Evolutionary conservation across 768 basidiomycete species (phyloP).

Genomic region (Boletus reticuloceps): DNA sequence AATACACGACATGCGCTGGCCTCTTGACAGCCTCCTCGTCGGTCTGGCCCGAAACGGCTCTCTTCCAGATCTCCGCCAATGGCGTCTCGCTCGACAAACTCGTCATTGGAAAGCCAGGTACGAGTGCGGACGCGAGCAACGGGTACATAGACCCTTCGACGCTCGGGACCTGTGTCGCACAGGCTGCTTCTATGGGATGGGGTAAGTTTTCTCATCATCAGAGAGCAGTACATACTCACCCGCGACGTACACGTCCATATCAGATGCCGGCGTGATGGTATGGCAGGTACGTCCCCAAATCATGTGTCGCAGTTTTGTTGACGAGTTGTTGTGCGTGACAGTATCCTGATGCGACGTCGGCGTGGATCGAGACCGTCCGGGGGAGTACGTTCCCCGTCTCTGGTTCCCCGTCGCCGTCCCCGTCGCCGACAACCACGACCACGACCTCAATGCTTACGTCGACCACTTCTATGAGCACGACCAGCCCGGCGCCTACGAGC

Average conservation of each 20-base stretch:
- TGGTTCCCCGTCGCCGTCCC: background rate
- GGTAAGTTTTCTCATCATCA: constrained; percentile 38
- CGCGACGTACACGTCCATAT: background rate
- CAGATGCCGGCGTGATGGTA: constrained; percentile 41
- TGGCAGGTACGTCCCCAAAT: constrained; percentile 35
- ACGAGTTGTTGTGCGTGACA: no score
- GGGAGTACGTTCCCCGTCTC: constrained; percentile 35
- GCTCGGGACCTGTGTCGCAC: constrained; percentile 55
- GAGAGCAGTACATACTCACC: background rate
- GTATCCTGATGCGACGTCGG: constrained; percentile 39
- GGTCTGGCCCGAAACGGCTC: constrained; percentile 59
- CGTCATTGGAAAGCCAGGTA: constrained; percentile 56
- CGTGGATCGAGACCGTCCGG: constrained; percentile 42
- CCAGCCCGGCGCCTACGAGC: no score
- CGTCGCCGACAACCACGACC: background rate
- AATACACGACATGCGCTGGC: constrained; percentile 61
- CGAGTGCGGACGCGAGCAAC: constrained; percentile 39
- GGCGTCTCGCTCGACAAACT: constrained; percentile 49
- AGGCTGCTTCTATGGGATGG: constrained; percentile 67
- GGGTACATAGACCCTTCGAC: constrained; percentile 59
- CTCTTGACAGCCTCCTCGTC: constrained; percentile 58
- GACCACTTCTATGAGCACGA: constrained; percentile 22
- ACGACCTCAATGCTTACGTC: no score
- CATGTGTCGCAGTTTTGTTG: no score
- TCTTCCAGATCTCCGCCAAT: constrained; percentile 50